Base-by-base conservation (phyloP, 179 eudicot species). In the Amaranthus tricolor region DNA sequence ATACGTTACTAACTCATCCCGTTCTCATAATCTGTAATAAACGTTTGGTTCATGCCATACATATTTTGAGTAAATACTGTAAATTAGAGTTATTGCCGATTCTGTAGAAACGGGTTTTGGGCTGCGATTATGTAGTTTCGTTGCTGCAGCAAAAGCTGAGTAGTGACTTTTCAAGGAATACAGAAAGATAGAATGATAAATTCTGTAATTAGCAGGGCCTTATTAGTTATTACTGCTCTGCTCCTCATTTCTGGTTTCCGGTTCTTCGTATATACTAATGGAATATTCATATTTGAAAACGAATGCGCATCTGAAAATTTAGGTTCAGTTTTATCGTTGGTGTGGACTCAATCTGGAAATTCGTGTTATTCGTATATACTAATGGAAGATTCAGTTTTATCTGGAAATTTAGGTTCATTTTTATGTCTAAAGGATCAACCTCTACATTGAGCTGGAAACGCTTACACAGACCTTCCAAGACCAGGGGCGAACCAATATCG, bases 231-330 rank as follows among this genome's bases (percentile, higher is more conserved):
- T 20, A 31, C 40, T 31, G 40, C 68, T 47, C 11, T 57, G 72
- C 68, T 31, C 7, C 8, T 21, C 1, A 47, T 16, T 21, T 62
- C 61, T 60, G 59, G 60, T 48, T 61, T 40, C 51, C 21, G 57
- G 51, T 40, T 68, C 11, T 62, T 51, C 47, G 62, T 73, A 72
- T 57, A 44, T 21, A 15, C 45, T 51, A 56, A 10, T n/a, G 47
- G 47, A 19, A 68, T 49, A 63, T 70, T 74, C 66, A 62, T 69
- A 51, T 44, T 60, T 54, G 53, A 69, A 74, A 61, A 59, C 12
- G 5, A 12, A 49, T 17, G 45, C 48, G 40, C 7, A 15, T 24
- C 53, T 69, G 49, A 17, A 17, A 52, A 8, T 11, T 9, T 12
- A 40, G 20, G 9, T 40, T 45, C 59, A 45, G 21, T 31, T 31